These are phyloP conservation scores for Ocimum tenuiflorum DNA, from an alignment of 257 asterid species.

Conservation along the genomic window DNA sequence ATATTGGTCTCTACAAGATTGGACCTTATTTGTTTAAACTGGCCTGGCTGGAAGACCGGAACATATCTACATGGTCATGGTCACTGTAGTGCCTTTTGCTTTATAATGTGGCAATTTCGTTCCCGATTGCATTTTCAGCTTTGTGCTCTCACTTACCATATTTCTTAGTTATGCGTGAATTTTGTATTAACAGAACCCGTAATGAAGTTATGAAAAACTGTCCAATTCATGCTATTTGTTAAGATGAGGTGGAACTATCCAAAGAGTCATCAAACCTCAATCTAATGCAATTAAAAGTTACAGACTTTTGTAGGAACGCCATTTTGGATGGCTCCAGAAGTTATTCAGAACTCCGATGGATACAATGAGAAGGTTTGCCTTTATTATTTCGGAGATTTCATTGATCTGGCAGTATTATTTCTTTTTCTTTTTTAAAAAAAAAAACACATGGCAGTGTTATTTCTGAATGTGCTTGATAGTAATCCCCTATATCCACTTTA, in stretches of 20 bases:
- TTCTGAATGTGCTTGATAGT: not conserved
- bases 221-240: conserved; percentile 17
- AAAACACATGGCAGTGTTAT: not conserved
- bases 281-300: conserved; percentile 51
- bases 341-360: conserved; percentile 96
- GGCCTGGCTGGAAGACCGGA: conserved; percentile 1
- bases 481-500: not conserved
- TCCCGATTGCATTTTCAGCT: not conserved
- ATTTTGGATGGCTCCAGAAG: conserved; percentile 99
- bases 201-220: conserved; percentile 10
- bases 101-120: not conserved
- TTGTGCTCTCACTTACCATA: not conserved
- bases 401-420: not conserved
- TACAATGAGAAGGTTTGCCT: conserved; percentile 84
- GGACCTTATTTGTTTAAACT: not conserved
- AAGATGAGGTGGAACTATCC: conserved; percentile 16
- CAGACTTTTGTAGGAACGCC: conserved; percentile 99
- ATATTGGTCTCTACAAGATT: conserved; percentile 5
- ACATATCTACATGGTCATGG: not conserved
- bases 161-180: not conserved
- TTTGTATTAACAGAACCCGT: too few species aligned
- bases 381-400: not conserved
- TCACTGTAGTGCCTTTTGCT: not conserved
- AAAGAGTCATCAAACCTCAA: conserved; percentile 24
- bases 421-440: too few species aligned